Evolutionary conservation across 2,329 filamentous ascomycete genomes (phyloP).

Genomic region (Knufia fluminis): DNA sequence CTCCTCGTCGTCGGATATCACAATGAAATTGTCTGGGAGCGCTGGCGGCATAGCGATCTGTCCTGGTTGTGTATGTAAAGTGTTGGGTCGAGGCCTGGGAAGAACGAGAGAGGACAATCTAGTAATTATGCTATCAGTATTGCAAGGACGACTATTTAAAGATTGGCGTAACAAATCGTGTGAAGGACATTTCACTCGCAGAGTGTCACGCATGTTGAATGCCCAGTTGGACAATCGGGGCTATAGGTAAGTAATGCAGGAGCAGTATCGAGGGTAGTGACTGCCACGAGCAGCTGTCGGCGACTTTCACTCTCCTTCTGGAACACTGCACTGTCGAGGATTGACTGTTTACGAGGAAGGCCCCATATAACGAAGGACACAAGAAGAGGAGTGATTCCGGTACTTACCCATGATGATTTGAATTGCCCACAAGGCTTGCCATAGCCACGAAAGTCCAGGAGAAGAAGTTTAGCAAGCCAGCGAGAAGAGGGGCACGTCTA

Average conservation of each 20-base stretch:
- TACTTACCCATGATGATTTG: conserved; percentile 7
- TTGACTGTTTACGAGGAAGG: no score
- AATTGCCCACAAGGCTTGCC: not conserved
- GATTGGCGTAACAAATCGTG: not conserved
- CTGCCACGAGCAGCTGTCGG: no score
- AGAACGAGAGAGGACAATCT: not conserved
- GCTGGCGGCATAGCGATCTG: not conserved
- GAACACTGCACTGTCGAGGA: no score
- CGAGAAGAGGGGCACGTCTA: not conserved
- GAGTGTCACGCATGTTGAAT: not conserved
- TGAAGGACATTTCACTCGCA: not conserved
- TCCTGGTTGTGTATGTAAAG: not conserved
- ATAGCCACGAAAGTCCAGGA: conserved; percentile 2
- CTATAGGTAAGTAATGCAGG: not conserved
- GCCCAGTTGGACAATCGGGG: not conserved
- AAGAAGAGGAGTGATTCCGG: not conserved
- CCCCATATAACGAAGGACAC: no score
- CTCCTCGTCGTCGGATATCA: conserved; percentile 7
- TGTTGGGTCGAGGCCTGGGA: not conserved
- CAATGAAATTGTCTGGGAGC: not conserved
- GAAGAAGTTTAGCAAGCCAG: not conserved
- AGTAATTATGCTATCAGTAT: not conserved
- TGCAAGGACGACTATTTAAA: not conserved
- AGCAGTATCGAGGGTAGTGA: not conserved
- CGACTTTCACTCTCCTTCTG: no score